Percentiles rank a stretch among this genome's conserved stretches.
Conservation (phyloP, 345 rosid genomes). For the Eutrema yunnanense region DNA sequence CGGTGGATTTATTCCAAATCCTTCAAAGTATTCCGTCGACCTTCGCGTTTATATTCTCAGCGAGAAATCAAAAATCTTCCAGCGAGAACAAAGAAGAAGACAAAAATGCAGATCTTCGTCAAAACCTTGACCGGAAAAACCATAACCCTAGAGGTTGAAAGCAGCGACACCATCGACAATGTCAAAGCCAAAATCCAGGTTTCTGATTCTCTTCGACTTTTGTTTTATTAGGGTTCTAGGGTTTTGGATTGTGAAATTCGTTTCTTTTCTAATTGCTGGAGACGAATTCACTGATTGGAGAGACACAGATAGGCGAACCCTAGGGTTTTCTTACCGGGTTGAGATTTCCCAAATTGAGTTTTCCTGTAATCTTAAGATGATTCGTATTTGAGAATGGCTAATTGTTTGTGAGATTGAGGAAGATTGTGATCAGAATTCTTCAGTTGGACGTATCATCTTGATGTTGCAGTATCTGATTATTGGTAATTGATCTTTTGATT, state of each 20-base stretch:
- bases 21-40: background rate
- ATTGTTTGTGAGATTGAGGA: background rate
- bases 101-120: slow-evolving; percentile 50
- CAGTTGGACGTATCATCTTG: background rate
- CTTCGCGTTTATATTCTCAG: background rate
- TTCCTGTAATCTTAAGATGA: background rate
- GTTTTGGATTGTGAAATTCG: background rate
- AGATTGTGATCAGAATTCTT: background rate
- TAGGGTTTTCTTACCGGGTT: background rate
- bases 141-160: slow-evolving; percentile 51
- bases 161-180: slow-evolving; percentile 54
- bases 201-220: background rate
- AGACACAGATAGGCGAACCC: background rate
- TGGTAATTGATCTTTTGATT: background rate
- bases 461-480: background rate
- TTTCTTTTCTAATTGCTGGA: background rate
- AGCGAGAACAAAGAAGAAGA: background rate
- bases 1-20: background rate
- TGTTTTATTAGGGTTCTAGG: background rate
- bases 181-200: slow-evolving; percentile 58
- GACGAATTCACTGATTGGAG: background rate
- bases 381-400: background rate
- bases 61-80: background rate
- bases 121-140: slow-evolving; percentile 55
- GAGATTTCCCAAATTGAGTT: background rate